Evolutionary conservation across 352 stramenopile genomes (phyloP).

Genomic region (Globisporangium iwayamae): DNA sequence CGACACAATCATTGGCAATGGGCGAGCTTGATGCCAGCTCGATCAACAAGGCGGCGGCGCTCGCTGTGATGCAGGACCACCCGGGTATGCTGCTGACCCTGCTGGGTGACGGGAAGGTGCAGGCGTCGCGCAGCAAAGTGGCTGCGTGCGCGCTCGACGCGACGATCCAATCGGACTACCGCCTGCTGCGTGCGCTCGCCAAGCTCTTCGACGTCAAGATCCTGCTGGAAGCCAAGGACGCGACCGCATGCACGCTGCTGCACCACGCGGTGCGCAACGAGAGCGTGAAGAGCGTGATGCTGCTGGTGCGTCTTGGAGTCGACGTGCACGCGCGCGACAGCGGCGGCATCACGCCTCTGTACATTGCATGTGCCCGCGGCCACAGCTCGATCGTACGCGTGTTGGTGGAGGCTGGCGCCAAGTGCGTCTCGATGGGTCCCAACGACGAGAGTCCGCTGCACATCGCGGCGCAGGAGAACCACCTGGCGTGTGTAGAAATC

Average conservation of each 20-base stretch:
- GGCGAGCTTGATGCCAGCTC: slow-evolving; percentile 31
- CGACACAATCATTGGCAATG: slow-evolving; percentile 8
- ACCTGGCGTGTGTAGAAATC: slow-evolving; percentile 61
- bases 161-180: slow-evolving; percentile 39
- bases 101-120: slow-evolving; percentile 43
- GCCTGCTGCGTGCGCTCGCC: slow-evolving; percentile 48
- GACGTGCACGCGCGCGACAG: slow-evolving; percentile 64
- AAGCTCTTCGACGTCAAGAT: slow-evolving; percentile 43
- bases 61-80: slow-evolving; percentile 47
- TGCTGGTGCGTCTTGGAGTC: slow-evolving; percentile 57
- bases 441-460: slow-evolving; percentile 76
- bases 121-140: slow-evolving; percentile 27
- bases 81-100: slow-evolving; percentile 37
- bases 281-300: slow-evolving; percentile 48
- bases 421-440: slow-evolving; percentile 50
- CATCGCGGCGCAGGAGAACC: slow-evolving; percentile 81
- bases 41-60: slow-evolving; percentile 43
- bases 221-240: slow-evolving; percentile 40
- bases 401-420: slow-evolving; percentile 54
- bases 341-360: slow-evolving; percentile 66
- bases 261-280: slow-evolving; percentile 56
- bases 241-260: slow-evolving; percentile 51
- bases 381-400: slow-evolving; percentile 55
- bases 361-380: slow-evolving; percentile 71
- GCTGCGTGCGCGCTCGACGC: slow-evolving; percentile 48